A percentile compares a stretch with the other conserved stretches of the same genome.
These are phyloP conservation scores for Xerocomellus chrysenteron DNA, from an alignment of 768 basidiomycete species.

Conservation along the genomic window DNA sequence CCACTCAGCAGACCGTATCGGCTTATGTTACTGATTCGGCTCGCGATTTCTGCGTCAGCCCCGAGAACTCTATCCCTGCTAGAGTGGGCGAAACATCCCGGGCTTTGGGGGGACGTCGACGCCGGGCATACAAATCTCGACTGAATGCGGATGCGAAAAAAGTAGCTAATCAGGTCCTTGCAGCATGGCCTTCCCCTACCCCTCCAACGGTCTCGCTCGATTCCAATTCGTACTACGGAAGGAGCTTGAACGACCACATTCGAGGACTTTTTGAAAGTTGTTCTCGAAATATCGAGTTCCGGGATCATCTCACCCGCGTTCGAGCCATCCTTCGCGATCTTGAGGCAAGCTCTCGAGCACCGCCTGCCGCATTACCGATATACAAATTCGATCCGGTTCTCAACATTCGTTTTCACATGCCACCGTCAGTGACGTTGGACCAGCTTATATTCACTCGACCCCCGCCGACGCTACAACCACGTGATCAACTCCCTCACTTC, in stretches of 20 bases:
- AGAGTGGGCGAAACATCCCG: neutral
- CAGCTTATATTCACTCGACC: conserved; percentile 1
- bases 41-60: neutral
- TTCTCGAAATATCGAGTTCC: neutral
- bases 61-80: neutral
- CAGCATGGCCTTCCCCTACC: neutral
- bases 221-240: neutral
- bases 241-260: neutral
- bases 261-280: neutral
- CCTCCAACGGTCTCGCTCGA: neutral
- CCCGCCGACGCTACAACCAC: neutral
- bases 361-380: too few relatives aligned
- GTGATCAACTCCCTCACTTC: neutral
- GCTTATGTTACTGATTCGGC: neutral
- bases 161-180: neutral
- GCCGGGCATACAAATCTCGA: neutral
- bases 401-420: neutral
- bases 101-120: neutral
- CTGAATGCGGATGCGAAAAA: accelerated
- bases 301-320: neutral
- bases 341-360: neutral
- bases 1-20: neutral
- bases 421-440: neutral
- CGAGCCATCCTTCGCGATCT: neutral
- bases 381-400: neutral